Percentiles rank a stretch among this genome's conserved stretches.
Conservation (phyloP, 139 green algal species). For the Closterium sp. region DNA sequence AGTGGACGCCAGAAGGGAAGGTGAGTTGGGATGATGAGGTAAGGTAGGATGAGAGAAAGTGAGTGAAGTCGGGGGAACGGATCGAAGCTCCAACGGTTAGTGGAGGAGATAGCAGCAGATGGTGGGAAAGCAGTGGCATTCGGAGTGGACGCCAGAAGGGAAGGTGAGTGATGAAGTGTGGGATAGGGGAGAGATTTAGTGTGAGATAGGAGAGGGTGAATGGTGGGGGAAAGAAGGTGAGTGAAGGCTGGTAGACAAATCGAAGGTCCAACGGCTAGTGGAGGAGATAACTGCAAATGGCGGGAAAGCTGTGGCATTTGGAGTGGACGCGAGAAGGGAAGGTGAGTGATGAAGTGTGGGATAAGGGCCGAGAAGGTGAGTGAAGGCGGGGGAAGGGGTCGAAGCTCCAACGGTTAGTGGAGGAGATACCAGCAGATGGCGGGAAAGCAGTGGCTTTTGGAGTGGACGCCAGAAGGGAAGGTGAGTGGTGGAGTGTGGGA, state of each 20-base stretch:
- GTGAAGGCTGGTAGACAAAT: too few species aligned
- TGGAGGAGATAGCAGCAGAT: not conserved
- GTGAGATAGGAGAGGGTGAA: too few species aligned
- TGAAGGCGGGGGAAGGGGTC: not conserved
- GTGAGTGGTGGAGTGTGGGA: too few species aligned
- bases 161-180: not conserved
- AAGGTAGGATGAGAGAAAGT: not conserved
- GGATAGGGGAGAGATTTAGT: too few species aligned
- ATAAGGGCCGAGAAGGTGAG: not conserved
- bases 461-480: not conserved
- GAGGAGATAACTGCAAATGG: too few species aligned
- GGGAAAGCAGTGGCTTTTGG: not conserved
- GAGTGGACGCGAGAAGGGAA: too few species aligned
- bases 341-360: too few species aligned
- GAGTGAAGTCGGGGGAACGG: not conserved
- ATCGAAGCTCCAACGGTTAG: not conserved
- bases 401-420: not conserved
- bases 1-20: slow-evolving; percentile 8
- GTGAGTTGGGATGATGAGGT: not conserved
- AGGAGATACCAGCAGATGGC: not conserved
- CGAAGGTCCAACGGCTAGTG: too few species aligned
- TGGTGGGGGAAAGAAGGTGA: too few species aligned
- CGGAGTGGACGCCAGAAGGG: not conserved
- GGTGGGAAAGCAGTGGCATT: not conserved
- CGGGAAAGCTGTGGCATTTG: too few species aligned